Evolutionary conservation across 176 grass and related monocot genomes (phyloP), one percentile per base, ranked within the genome.

Genomic region (Hsuehochloa calcarea): DNA sequence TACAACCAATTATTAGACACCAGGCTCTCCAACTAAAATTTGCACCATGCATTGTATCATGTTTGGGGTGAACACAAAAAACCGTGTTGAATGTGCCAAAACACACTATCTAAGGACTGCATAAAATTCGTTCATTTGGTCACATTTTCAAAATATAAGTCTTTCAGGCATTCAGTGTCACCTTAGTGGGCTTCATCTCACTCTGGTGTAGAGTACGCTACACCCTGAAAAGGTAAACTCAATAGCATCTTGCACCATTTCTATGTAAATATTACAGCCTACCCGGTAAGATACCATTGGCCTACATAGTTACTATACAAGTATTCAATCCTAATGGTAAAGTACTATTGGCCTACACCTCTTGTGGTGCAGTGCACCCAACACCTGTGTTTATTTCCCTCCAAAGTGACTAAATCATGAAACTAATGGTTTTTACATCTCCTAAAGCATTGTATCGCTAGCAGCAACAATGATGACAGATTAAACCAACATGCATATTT

Each of bases 151-250:
- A 47, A 16, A 13, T 27, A 49, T 14, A 49, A 49, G 13, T 49
- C 25, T 47, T 65, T 43, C 23, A 69, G 34, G 37, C 47, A 69
- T 23, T 54, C 34, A 17, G 14, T 56, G 34, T 23, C 49, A 69
- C 10, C 23, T 71, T 45, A 8, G 80, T 14, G 37, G 8, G 66
- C 66, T 70, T 82, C 50, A 82, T 82, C 16, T 41, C 66, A 82
- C n/a, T 56, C 5, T 82, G 23, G 50, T 52, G 69, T 49, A 43
- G 52, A 29, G 52, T 47, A 17, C 22, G 19, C n/a, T 61, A 45
- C 55, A 73, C 54, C 6, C 10, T 63, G 31, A 55, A 20, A 83
- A 49, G 15, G 26, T 2, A 34, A 37, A 49, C 69, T 31, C 26
- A 47, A 37, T 49, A 73, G 17, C 40, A 73, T 62, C 39, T 73